These are phyloP conservation scores for Phytophthora cryptogea DNA, from an alignment of 352 stramenopile genomes.

Conservation along the genomic window DNA sequence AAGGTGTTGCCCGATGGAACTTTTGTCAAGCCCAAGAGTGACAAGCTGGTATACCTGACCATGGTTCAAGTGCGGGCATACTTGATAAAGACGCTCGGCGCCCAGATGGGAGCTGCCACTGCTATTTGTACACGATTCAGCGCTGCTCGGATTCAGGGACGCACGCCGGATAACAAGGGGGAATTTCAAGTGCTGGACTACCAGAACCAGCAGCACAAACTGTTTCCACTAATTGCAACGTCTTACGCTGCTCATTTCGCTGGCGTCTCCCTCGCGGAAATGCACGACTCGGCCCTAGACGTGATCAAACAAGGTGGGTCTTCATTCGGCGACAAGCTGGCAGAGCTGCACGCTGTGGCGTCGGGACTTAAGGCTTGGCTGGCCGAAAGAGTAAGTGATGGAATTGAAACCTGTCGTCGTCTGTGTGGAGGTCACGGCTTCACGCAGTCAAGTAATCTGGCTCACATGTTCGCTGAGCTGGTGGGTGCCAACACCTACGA, in stretches of 20 bases:
- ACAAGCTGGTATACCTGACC: slow-evolving; percentile 67
- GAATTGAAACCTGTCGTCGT: slow-evolving; percentile 30
- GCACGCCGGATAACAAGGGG: no score
- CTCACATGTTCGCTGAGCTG: slow-evolving; percentile 41
- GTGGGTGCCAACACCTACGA: slow-evolving; percentile 53
- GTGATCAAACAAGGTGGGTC: no score
- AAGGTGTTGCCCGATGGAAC: slow-evolving; percentile 56
- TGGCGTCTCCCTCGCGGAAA: no score
- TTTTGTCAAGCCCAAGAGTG: slow-evolving; percentile 63
- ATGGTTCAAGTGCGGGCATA: slow-evolving; percentile 52
- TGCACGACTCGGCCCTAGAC: no score
- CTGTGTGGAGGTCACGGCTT: slow-evolving; percentile 25
- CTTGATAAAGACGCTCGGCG: no score
- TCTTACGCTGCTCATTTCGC: slow-evolving; percentile 39
- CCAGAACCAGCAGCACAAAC: slow-evolving; percentile 54
- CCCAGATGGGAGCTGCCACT: no score
- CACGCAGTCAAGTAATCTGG: slow-evolving; percentile 27
- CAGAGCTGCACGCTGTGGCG: no score
- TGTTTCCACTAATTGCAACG: no score
- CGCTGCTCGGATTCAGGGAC: slow-evolving; percentile 48
- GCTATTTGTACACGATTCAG: no score
- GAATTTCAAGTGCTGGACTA: slow-evolving; percentile 57
- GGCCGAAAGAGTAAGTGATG: no score
- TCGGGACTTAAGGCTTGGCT: no score
- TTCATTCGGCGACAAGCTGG: no score